Conservation (phyloP, 148 eudicot species). For the Vaccinium darrowii region DNA sequence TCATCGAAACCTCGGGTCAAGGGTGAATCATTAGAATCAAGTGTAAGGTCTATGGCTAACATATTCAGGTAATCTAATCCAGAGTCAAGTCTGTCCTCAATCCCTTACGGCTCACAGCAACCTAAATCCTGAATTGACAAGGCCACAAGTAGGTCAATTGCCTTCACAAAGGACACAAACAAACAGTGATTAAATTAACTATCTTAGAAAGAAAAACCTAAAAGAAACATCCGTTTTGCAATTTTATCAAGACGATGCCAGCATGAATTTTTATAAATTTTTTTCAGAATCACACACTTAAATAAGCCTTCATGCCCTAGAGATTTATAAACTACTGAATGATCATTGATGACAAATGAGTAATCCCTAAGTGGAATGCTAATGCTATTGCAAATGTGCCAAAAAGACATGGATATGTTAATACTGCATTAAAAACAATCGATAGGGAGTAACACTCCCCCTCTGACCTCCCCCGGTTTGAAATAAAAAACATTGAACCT, state of each 20-base stretch:
- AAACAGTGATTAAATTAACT: neutral
- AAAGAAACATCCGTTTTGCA: neutral
- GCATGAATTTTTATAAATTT: too few relatives aligned
- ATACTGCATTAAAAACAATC: neutral
- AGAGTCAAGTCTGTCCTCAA: neutral
- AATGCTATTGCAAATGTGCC: too few relatives aligned
- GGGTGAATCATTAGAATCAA: neutral
- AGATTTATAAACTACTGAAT: neutral
- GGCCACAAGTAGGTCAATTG: neutral
- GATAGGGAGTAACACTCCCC: too few relatives aligned
- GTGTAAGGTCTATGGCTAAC: neutral
- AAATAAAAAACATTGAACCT: neutral
- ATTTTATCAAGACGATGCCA: neutral
- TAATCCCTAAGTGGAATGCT: too few relatives aligned
- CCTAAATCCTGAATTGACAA: slow-evolving; percentile 10
- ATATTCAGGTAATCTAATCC: neutral
- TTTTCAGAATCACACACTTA: neutral
- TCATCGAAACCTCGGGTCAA: neutral
- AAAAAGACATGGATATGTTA: neutral
- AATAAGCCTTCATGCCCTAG: slow-evolving; percentile 8
- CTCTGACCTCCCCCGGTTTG: neutral
- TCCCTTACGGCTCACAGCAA: neutral
- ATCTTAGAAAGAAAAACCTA: neutral
- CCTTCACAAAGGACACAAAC: neutral
- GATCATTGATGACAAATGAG: neutral